Evolutionary conservation across 345 rosid genomes (phyloP).

Genomic region (Carallia brachiata): DNA sequence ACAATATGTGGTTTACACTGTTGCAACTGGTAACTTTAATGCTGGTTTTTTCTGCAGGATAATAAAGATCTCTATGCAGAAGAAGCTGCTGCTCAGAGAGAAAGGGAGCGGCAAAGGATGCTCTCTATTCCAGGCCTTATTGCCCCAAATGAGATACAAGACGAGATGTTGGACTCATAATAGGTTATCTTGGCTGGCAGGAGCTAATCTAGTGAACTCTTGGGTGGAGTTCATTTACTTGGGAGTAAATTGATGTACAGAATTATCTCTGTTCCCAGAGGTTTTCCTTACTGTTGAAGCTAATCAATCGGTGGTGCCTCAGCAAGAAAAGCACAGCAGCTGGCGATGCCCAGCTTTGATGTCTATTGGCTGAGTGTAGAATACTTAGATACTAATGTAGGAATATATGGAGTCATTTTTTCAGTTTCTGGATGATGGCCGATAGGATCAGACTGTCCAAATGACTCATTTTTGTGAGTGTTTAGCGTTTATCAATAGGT

Average conservation of each 20-base stretch:
- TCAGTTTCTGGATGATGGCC: conserved; percentile 13
- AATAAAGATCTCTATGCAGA: conserved; percentile 78
- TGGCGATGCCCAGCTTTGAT: conserved; percentile 13
- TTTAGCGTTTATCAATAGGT: conserved; percentile 25
- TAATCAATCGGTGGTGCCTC: conserved; percentile 16
- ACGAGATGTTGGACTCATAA: conserved; percentile 80
- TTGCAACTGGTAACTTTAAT: background rate
- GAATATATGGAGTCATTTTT: conserved; percentile 30
- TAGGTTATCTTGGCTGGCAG: conserved; percentile 14
- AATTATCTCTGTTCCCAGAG: conserved; percentile 10
- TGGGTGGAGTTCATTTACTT: conserved; percentile 14
- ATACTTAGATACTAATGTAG: conserved; percentile 42
- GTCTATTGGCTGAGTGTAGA: conserved; percentile 41
- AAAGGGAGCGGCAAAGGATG: conserved; percentile 69
- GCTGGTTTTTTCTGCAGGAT: conserved; percentile 38
- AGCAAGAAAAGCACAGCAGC: conserved; percentile 22
- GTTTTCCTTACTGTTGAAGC: conserved; percentile 18
- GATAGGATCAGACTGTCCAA: conserved; percentile 26
- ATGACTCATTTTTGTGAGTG: conserved; percentile 32
- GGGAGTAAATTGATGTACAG: conserved; percentile 21
- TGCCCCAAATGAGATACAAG: conserved; percentile 73
- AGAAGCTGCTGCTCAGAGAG: conserved; percentile 75
- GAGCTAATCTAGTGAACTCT: conserved; percentile 28
- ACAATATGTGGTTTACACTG: background rate
- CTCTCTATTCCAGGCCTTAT: conserved; percentile 73